Evolutionary conservation across 1,139 yeast species (phyloP), one percentile per base, ranked within the genome.

Genomic region (Candida anutae): DNA sequence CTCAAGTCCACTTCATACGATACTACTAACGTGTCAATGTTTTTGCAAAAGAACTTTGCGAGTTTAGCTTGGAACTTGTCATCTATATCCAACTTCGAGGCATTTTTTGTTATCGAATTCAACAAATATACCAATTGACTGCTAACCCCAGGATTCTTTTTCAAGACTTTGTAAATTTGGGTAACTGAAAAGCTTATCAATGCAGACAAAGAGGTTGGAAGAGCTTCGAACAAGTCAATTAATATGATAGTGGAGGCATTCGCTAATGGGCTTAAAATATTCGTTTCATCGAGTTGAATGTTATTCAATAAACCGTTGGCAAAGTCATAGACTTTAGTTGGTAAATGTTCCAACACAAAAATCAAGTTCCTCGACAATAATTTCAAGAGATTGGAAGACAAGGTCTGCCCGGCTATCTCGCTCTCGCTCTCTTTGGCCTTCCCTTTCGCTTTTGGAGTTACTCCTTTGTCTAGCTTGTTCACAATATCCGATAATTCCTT

Each of bases 21-120:
- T 0, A 49, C 38, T 1, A 42, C 35, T 13, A 33, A 22, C 26
- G 25, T 34, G 21, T 30, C 35, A 16, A 64, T 46, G 21, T 46
- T 46, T 32, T 62, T 63, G 22, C 48, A 42, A 5, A 50, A 42
- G 10, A 63, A 36, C 30, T 63, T 63, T 34, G 55, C 32, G 32
- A 63, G 43, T 32, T 63, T 65, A 2, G 54, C 50, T 32, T 54
- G 63, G 10, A 56, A 39, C 34, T 64, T 65, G 6, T 62, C 69
- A 37, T 65, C 69, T 9, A 64, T 42, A 35, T 64, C 71, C 9
- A 50, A 37, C 33, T 54, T 57, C 13, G 62, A 50, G 13, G 70
- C 61, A 33, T 57, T 56, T 29, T 57, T 58, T 9, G 62, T 47
- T 14, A 63, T 45, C 3, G 55, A 43, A 28, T 53, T 49, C 22